A percentile compares a stretch with the other conserved stretches of the same genome.
Evolutionary conservation across 352 stramenopile species (phyloP).

Genomic region (Phytophthora melonis): DNA sequence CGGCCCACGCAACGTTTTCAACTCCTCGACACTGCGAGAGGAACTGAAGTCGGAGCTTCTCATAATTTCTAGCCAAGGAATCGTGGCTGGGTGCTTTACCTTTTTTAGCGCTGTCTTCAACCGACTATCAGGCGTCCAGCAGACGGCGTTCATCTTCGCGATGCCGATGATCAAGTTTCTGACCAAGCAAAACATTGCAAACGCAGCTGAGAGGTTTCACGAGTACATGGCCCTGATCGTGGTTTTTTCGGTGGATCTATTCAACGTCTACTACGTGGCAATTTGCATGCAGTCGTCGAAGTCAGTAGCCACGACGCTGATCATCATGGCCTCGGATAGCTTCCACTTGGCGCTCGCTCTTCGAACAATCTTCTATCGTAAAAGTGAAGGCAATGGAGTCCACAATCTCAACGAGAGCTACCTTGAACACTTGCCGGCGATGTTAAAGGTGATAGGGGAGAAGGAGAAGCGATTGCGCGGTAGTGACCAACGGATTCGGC

Average conservation of each 20-base stretch:
- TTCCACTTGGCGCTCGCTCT: conserved; percentile 9
- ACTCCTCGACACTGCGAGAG: neutral
- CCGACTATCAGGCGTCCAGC: conserved; percentile 4
- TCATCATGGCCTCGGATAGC: conserved; percentile 11
- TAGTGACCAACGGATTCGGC: conserved; percentile 8
- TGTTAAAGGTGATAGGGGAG: neutral
- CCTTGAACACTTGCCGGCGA: neutral
- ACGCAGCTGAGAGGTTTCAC: conserved; percentile 8
- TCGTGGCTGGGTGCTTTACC: conserved; percentile 18
- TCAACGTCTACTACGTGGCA: conserved; percentile 37
- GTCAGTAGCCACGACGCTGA: conserved; percentile 7
- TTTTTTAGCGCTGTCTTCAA: conserved; percentile 26
- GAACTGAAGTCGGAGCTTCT: conserved; percentile 12
- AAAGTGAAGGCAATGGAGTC: neutral
- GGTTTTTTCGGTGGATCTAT: conserved; percentile 40
- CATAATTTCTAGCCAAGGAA: conserved; percentile 21
- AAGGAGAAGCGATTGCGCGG: neutral
- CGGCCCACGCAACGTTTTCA: neutral
- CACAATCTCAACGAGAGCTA: neutral
- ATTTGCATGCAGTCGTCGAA: conserved; percentile 37
- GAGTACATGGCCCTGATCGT: conserved; percentile 29
- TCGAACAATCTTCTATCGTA: conserved; percentile 4
- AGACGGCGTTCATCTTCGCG: conserved; percentile 14
- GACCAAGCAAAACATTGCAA: conserved; percentile 28
- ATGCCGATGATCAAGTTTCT: conserved; percentile 29